Evolutionary conservation across 2,329 filamentous ascomycete genomes (phyloP), one percentile per base, ranked within the genome.

Genomic region (Fusarium anguioides): DNA sequence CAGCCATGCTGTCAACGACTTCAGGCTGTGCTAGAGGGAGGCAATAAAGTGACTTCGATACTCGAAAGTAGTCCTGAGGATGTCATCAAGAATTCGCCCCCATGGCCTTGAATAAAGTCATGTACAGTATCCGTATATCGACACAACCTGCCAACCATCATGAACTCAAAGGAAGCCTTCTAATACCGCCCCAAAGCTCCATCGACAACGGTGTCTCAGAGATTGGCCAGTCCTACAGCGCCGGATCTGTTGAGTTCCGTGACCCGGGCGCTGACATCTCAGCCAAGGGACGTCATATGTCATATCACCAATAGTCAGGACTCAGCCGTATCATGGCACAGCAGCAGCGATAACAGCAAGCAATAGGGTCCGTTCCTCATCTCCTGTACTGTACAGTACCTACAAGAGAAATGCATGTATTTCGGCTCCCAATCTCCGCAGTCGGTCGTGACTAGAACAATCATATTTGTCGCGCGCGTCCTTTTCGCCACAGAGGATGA

Each of bases 241-340:
- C 60, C 64, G 64, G 64, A 59, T 64, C 58, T 57, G 58, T 17
- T 51, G 35, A 17, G 46, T 54, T 60, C 64, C 60, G 64, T 36
- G 23, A 24, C 56, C 56, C 44, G 62, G 50, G 58, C 47, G 42
- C 64, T 68, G 48, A 60, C 42, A 45, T 46, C 35, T 61, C 55
- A 59, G 52, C 52, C 56, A 39, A 52, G 27, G 35, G 36, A 72
- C 50, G 58, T 70, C 69, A 64, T 66, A 53, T 67, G 58, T 66
- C 66, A 66, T 68, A 53, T 67, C 61, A 64, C 42, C 45, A 53
- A 29, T 61, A 47, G n/a, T n/a, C n/a, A n/a, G n/a, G n/a, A n/a
- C n/a, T n/a, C n/a, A 59, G 68, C 62, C 60, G 61, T 54, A 51
- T 11, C 50, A 63, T 41, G 58, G 33, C 50, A 58, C 64, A 64